Base-by-base conservation (phyloP, 2,329 filamentous ascomycete genomes). In the Nemania bipapillata region DNA sequence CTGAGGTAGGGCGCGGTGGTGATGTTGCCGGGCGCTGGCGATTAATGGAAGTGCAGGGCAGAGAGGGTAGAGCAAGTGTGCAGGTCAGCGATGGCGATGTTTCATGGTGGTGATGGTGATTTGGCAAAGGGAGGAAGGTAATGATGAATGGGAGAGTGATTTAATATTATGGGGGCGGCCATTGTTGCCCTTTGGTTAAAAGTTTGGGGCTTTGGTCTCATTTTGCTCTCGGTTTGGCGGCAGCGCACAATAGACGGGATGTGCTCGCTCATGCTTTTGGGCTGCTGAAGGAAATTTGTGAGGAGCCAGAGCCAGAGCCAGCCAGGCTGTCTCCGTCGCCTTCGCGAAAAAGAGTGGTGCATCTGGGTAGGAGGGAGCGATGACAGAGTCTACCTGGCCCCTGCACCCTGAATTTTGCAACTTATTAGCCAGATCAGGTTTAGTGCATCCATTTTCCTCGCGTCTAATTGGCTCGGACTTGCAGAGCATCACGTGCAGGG, bases 141-240 rank as follows among this genome's bases (percentile, higher is more conserved):
- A 65, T 67, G 70, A 73, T 72, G 71, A 71, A 71, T 73, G 71
- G 70, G 70, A 70, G 71, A 69, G 71, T 72, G 70, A 72, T 70
- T 68, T 68, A 70, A 74, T 76, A 76, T 78, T 79, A 79, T 78
- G 77, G 78, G 78, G 77, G 78, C 74, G 74, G 77, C 74, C 78
- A 78, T 79, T 76, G 74, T 76, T 73, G 73, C 68, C 66, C 65
- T 74, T 74, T 75, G 74, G 74, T 74, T 61, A 69, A 71, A 75
- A 75, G 76, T 76, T 78, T 78, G 77, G 77, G 76, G 75, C 76
- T 74, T 76, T 76, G 77, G 77, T 79, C 77, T 79, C 77, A 79
- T 79, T 79, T 79, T 75, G 66, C 70, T 72, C 66, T 73, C 60
- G 71, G 70, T 74, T 74, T 77, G 74, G 74, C 71, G 69, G 74